These are phyloP conservation scores for Ogataea glucozyma DNA, from an alignment of 805 yeast species.

Conservation along the genomic window DNA sequence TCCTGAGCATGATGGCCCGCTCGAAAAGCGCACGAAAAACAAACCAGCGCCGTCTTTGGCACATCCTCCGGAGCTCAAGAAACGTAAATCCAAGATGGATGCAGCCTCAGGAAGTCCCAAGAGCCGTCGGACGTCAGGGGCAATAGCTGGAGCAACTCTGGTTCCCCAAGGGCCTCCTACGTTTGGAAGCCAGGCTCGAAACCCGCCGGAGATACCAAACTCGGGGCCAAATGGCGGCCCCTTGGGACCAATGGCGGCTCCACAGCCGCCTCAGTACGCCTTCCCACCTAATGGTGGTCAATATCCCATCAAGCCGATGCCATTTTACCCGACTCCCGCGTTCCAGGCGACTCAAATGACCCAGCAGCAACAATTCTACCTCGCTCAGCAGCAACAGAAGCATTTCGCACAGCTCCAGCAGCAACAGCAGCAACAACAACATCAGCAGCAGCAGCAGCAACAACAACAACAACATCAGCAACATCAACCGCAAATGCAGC, in stretches of 20 bases:
- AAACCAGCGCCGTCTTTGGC: constrained; percentile 11
- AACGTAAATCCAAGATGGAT: constrained; percentile 37
- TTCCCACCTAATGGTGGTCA: constrained; percentile 21
- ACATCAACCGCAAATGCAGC: constrained; percentile 14
- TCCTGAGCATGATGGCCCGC: constrained; percentile 48
- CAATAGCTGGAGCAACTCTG: not conserved
- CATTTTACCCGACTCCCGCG: constrained; percentile 10
- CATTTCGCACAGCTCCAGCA: constrained; percentile 14
- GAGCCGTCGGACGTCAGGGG: constrained; percentile 1
- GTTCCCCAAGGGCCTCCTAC: constrained; percentile 17
- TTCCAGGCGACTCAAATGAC: constrained; percentile 11
- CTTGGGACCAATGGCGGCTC: no score
- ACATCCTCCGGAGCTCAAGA: constrained; percentile 24
- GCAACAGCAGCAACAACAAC: constrained; percentile 20
- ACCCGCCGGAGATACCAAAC: no score
- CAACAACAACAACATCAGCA: constrained; percentile 22
- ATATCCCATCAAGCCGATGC: constrained; percentile 13
- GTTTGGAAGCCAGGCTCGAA: no score
- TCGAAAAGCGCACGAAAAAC: constrained; percentile 41
- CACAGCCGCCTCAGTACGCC: constrained; percentile 19
- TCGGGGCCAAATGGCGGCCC: no score
- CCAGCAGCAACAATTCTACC: constrained; percentile 20
- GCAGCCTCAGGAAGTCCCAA: constrained; percentile 16
- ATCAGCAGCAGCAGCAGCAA: constrained; percentile 20
- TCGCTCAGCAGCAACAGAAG: constrained; percentile 16